Evolutionary conservation across 1,284 basidiomycete species (phyloP), one percentile per base, ranked within the genome.

Genomic region (Garcileccinum viscosum): DNA sequence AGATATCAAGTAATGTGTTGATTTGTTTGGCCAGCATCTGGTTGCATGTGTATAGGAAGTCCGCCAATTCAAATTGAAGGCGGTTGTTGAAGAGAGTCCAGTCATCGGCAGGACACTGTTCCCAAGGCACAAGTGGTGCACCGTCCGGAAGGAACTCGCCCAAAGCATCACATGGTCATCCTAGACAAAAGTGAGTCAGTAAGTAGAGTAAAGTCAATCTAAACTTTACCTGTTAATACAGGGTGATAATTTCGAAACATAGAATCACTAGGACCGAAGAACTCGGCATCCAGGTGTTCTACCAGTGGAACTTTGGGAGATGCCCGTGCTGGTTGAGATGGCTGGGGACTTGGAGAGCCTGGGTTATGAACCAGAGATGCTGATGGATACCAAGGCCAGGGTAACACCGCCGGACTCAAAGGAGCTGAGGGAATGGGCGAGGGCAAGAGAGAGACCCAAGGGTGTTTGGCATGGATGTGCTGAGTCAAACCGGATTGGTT

Each of bases 1-100:
- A 79, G 3, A 81, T 69, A 14, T 80, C 70, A 5, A 80, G 62
- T 1, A 82, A 70, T 2, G 70, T 66, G 53, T 78, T 63, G 7
- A 82, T 76, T 5, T 78, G 66, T 0, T 62, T 68, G 11, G 64
- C 74, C 3, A 77, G 74, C 73, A 80, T 79, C 62, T 81, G 64
- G 12, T 64, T 69, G 1, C 64, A 2, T 3, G 53, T 47, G 63
- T 69, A 81, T 1, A 80, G 35, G 53, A 68, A 72, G 22, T 72
- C 44, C 1, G 68, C 67, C 14, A 65, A 42, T 42, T 72, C 62
- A 22, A 72, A 71, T 32, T 68, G 24, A 3, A 58, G 33, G 1
- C 8, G 62, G 22, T 37, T 44, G 8, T 50, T 8, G 37, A 64
- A 69, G 3, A 66, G 68, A 30, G 63, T 17, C 71, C 70, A 72